Evolutionary conservation across 1,139 yeast species (phyloP).

Genomic region (Pneumocystis wakefieldiae): DNA sequence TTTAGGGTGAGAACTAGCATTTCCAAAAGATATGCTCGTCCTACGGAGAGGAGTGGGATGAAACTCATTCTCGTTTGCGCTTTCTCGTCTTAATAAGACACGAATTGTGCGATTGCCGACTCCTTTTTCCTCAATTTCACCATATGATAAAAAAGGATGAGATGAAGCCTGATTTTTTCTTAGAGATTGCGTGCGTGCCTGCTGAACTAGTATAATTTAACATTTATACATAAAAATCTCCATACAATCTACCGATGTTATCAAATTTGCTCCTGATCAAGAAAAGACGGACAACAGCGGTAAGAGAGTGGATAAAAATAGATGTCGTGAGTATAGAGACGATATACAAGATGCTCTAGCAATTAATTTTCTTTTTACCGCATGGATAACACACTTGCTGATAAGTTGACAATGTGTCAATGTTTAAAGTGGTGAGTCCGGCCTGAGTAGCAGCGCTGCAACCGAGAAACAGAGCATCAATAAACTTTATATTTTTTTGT

Average conservation of each 20-base stretch:
- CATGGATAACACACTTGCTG: slow-evolving; percentile 29
- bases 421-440: slow-evolving; percentile 67
- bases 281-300: slow-evolving; percentile 66
- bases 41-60: slow-evolving; percentile 1
- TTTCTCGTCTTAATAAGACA: slow-evolving; percentile 7
- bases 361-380: slow-evolving; percentile 6
- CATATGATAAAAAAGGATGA: not conserved
- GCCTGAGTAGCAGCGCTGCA: slow-evolving; percentile 79
- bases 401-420: slow-evolving; percentile 46
- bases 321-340: slow-evolving; percentile 64
- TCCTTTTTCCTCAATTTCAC: slow-evolving; percentile 3
- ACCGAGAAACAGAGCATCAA: slow-evolving; percentile 65
- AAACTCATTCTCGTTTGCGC: not conserved
- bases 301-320: slow-evolving; percentile 67
- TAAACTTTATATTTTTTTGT: slow-evolving; percentile 33
- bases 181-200: slow-evolving; percentile 1
- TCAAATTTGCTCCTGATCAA: slow-evolving; percentile 86
- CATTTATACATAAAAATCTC: not conserved
- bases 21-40: not conserved
- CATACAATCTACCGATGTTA: slow-evolving; percentile 41
- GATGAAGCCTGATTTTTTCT: not conserved
- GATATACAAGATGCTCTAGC: slow-evolving; percentile 49
- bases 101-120: slow-evolving; percentile 11
- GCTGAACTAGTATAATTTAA: slow-evolving; percentile 52
- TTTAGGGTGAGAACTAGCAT: not conserved